Evolutionary conservation across 208 protist genomes (phyloP).

Genomic region (Acanthamoeba culbertsoni): DNA sequence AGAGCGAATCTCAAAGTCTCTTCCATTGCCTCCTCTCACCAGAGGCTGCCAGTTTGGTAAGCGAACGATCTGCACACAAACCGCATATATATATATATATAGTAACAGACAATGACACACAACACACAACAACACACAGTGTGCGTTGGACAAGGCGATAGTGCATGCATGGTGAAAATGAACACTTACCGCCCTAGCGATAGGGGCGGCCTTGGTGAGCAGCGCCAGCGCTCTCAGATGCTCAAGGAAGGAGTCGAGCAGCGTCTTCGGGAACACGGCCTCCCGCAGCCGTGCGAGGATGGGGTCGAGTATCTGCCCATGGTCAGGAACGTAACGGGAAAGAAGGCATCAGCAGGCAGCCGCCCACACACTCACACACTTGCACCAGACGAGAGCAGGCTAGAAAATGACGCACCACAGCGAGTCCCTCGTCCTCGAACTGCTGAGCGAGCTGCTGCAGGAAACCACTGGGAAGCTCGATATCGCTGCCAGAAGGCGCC

Average conservation of each 20-base stretch:
- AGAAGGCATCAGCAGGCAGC: background rate
- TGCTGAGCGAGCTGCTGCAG: constrained; percentile 27
- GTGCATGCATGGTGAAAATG: background rate
- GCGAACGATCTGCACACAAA: background rate
- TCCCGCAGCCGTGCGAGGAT: background rate
- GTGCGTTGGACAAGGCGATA: too few relatives aligned
- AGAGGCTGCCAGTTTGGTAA: constrained; percentile 21
- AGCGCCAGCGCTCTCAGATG: background rate
- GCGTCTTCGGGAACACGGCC: background rate
- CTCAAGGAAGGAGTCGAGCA: background rate
- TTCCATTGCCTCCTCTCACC: background rate
- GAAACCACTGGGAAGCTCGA: constrained; percentile 14
- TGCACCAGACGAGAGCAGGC: background rate
- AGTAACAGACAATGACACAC: too few relatives aligned
- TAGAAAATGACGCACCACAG: background rate
- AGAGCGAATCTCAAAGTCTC: background rate
- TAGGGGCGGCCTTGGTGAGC: background rate
- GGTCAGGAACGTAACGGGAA: background rate
- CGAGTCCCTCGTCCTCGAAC: constrained; percentile 32
- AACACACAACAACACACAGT: too few relatives aligned
- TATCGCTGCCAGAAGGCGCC: background rate
- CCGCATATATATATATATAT: too few relatives aligned
- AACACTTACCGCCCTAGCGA: background rate
- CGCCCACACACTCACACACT: too few relatives aligned
- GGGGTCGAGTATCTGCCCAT: background rate